phyloP scores from a whole-genome alignment of 83 land plant species.

The Picea mariana region DNA sequence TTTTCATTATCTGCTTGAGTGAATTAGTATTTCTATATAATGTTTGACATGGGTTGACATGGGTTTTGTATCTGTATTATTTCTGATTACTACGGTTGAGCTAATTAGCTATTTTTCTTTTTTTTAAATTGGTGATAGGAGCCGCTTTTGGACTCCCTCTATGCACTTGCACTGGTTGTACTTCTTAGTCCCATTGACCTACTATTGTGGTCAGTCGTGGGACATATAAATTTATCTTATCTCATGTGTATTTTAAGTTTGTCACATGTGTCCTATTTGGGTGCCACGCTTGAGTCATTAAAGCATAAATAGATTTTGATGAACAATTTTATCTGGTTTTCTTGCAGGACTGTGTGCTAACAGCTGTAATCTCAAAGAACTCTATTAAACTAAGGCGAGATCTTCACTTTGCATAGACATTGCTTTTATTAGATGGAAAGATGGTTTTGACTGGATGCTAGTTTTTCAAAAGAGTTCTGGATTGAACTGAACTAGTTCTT shows the following conservation, averaged over 20 bases:
- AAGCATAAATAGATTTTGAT: neutral
- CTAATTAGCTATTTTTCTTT: no score
- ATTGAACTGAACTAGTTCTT: neutral
- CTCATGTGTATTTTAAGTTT: neutral
- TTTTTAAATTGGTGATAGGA: no score
- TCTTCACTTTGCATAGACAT: neutral
- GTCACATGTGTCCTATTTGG: neutral
- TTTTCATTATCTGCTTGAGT: no score
- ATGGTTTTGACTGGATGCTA: neutral
- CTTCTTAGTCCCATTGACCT: neutral
- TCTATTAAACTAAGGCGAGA: slow-evolving; percentile 1
- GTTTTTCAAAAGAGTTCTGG: neutral
- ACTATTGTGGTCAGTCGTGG: neutral
- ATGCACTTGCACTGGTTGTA: neutral
- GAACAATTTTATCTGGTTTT: slow-evolving; percentile 1
- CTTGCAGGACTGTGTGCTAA: neutral
- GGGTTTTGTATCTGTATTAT: no score
- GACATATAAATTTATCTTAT: neutral
- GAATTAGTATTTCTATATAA: no score
- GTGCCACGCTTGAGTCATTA: neutral
- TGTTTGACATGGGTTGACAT: no score
- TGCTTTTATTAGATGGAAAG: neutral
- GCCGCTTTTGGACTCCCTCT: no score
- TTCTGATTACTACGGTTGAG: no score
- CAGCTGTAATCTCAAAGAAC: neutral